Evolutionary conservation across 257 asterid species (phyloP).

Genomic region (Solanum sitiens): DNA sequence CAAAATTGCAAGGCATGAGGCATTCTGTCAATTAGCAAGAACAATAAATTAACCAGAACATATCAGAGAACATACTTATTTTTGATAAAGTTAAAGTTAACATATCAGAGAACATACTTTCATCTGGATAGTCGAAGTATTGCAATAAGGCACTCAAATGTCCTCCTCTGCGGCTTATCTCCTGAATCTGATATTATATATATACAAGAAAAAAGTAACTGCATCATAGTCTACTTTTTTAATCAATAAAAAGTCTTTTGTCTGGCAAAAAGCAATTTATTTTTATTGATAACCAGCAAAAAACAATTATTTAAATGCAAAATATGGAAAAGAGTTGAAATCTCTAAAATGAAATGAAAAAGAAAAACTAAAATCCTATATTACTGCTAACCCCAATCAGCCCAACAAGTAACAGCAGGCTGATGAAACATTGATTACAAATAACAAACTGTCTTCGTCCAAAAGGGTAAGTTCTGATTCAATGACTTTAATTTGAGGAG

Average conservation of each 20-base stretch:
- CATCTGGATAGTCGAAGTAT: conserved; percentile 55
- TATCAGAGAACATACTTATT: conserved; percentile 22
- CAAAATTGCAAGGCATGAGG: not conserved
- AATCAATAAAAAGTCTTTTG: not conserved
- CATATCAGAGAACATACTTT: conserved; percentile 28
- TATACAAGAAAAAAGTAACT: not conserved
- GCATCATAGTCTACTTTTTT: not conserved
- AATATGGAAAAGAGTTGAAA: not conserved
- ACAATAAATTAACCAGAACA: not conserved
- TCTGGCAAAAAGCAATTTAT: not conserved
- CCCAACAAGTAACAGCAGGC: not conserved
- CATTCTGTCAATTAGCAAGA: not conserved
- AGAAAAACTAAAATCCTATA: not conserved
- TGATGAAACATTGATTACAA: not conserved
- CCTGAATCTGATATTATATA: conserved; percentile 29
- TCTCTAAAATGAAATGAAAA: not conserved
- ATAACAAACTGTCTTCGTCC: not conserved
- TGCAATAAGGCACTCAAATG: conserved; percentile 7
- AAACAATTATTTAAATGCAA: not conserved
- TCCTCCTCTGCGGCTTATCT: conserved; percentile 9
- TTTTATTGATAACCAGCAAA: not conserved
- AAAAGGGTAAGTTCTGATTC: not conserved
- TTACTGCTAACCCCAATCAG: not conserved
- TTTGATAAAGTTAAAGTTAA: not conserved
- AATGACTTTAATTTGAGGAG: not conserved